Base-by-base conservation (phyloP, 2,329 filamentous ascomycete genomes). In the Dothidotthia symphoricarpi region DNA sequence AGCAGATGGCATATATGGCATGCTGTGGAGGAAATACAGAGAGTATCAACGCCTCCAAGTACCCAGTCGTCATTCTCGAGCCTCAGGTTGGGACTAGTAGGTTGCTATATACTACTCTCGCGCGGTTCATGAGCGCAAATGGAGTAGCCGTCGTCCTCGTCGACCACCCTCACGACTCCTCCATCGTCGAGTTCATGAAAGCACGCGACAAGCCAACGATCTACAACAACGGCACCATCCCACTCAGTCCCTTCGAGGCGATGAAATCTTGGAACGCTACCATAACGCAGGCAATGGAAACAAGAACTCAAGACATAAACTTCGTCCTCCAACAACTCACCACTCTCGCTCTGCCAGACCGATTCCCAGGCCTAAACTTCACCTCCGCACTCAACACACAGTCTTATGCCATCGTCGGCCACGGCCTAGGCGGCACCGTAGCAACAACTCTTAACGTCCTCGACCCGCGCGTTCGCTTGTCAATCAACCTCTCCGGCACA, bases 91-190 rank as follows among this genome's bases (percentile, higher is more conserved):
- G 69, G 3, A 67, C 66, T 4, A 69, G 70, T 0, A 62, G 74
- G 1, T 51, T 72, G 1, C 30, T 74, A 1, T 73, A 78, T 47
- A 65, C 58, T 3, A 67, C 64, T 4, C 63, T 72, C 40, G 71
- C 73, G 2, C 66, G 67, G 2, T 68, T 71, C 3, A 59, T 78
- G 3, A 71, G 74, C 0, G 72, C 70, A 12, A 60, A 68, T 5
- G 75, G 75, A 0, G 72, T 69, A 32, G 59, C 68, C 0, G 70
- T 78, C 2, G 57, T 75, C 10, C 59, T 73, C 0, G 57, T 78
- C 16, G 76, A 78, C 39, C 75, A 77, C 34, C 67, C 75, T 0
- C 69, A 72, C 31, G 74, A 77, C 31, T 63, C 69, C 0, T 39
- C 53, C 0, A 59, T 73, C 14, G 66, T 78, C 7, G 67, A 75